Evolutionary conservation across 2,329 filamentous ascomycete genomes (phyloP).

Genomic region (Xylariaceae sp.): DNA sequence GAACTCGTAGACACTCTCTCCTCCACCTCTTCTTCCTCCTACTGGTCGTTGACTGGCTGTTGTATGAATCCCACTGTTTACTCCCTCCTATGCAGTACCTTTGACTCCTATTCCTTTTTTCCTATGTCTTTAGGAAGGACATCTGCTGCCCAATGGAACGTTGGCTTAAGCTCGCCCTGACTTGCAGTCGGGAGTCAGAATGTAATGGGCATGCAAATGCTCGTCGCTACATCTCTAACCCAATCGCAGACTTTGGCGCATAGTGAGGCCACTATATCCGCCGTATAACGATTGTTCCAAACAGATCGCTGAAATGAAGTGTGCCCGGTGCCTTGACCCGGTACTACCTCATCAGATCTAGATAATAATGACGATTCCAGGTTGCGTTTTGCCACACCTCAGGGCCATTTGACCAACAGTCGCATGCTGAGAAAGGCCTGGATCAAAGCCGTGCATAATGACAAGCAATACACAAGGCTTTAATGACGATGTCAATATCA

Average conservation of each 20-base stretch:
- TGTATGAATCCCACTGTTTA: slow-evolving; percentile 18
- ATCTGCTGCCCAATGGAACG: slow-evolving; percentile 56
- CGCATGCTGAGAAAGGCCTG: slow-evolving; percentile 9
- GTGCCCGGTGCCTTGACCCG: slow-evolving; percentile 49
- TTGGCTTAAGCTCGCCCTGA: slow-evolving; percentile 49
- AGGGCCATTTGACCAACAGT: slow-evolving; percentile 62
- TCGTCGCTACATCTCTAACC: slow-evolving; percentile 54
- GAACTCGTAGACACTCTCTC: slow-evolving; percentile 24
- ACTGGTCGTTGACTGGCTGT: slow-evolving; percentile 22
- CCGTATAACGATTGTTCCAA: slow-evolving; percentile 24
- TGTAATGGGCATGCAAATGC: slow-evolving; percentile 54
- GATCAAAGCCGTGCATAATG: neutral
- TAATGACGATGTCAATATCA: slow-evolving; percentile 61
- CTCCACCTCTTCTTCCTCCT: slow-evolving; percentile 29
- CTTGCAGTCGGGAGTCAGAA: slow-evolving; percentile 34
- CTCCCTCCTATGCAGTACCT: slow-evolving; percentile 38
- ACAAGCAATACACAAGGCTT: too few relatives aligned
- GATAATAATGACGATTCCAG: too few relatives aligned
- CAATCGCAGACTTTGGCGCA: slow-evolving; percentile 44
- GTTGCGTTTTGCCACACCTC: slow-evolving; percentile 41
- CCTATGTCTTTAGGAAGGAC: slow-evolving; percentile 31
- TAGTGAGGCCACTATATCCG: too few relatives aligned
- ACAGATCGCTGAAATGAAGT: slow-evolving; percentile 58
- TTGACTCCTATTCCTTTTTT: slow-evolving; percentile 41
- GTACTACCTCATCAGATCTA: slow-evolving; percentile 39